Percentiles rank a stretch among this genome's conserved stretches.
Conservation (phyloP, 129 eudicot species). For the Saussurea involucrata region DNA sequence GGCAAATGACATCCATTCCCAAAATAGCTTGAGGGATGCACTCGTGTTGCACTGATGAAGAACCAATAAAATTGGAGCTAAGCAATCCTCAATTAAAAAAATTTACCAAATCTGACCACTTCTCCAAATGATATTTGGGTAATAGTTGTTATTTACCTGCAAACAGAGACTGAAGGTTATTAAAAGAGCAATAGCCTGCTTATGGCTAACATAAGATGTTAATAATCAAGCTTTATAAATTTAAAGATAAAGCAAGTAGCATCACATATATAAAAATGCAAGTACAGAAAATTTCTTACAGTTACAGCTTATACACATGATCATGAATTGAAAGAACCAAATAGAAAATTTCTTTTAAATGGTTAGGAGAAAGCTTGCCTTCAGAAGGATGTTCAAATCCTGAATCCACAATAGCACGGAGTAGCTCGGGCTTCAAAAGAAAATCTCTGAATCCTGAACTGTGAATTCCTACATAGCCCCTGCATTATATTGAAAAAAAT, state of each 20-base stretch:
- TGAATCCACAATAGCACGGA: conserved; percentile 95
- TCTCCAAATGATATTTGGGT: conserved; percentile 68
- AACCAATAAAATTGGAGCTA: conserved; percentile 79
- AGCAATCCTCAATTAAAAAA: conserved; percentile 73
- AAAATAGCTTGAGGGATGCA: conserved; percentile 98
- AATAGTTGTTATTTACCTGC: conserved; percentile 79
- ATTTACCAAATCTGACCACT: conserved; percentile 57
- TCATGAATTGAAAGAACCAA: neutral
- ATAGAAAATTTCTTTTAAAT: neutral
- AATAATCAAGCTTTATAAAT: too few relatives aligned
- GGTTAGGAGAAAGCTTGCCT: conserved; percentile 54
- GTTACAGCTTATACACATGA: neutral
- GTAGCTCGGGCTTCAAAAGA: conserved; percentile 94
- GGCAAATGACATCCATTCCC: conserved; percentile 99
- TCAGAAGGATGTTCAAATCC: conserved; percentile 99
- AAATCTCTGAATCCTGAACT: conserved; percentile 99
- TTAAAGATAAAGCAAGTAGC: neutral
- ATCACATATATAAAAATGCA: neutral
- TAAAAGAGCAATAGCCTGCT: neutral
- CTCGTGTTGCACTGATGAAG: conserved; percentile 97
- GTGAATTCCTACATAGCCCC: conserved; percentile 98
- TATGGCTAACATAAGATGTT: neutral
- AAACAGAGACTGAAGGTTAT: conserved; percentile 7
- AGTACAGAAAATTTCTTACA: neutral
- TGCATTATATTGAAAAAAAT: conserved; percentile 11